A percentile compares a stretch with the other conserved stretches of the same genome.
Evolutionary conservation across 768 basidiomycete genomes (phyloP).

Genomic region (Kondoa malvinella): DNA sequence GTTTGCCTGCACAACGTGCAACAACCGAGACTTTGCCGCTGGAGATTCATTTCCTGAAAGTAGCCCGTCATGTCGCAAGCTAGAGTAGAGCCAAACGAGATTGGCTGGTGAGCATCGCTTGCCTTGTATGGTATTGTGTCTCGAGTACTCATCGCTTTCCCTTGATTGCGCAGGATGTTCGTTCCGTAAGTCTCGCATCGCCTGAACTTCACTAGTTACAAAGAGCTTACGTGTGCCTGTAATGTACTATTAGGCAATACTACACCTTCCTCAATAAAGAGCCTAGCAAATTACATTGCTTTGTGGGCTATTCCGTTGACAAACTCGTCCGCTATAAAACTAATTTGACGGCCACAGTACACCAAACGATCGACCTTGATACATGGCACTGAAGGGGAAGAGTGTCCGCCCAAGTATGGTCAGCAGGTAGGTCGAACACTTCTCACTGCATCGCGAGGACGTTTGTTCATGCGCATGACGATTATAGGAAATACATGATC

Average conservation of each 20-base stretch:
- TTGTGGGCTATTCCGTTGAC: no score
- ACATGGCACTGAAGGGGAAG: constrained; percentile 95
- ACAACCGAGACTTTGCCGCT: no score
- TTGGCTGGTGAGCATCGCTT: constrained; percentile 6
- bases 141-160: not conserved
- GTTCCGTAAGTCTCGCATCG: not conserved
- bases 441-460: not conserved
- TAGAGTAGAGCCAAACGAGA: constrained; percentile 7
- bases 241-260: constrained; percentile 47
- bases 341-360: no score
- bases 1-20: no score
- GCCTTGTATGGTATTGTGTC: not conserved
- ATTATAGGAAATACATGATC: constrained; percentile 97
- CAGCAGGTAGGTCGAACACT: constrained; percentile 53
- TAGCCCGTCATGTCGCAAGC: not conserved
- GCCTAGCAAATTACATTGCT: constrained; percentile 89
- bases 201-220: not conserved
- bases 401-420: constrained; percentile 68
- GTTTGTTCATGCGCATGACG: constrained; percentile 31
- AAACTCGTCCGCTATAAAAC: no score
- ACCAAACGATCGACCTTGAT: constrained; percentile 93
- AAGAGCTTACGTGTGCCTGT: not conserved
- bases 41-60: no score
- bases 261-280: constrained; percentile 98
- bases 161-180: constrained; percentile 6